Base-by-base conservation (phyloP, 345 rosid species). In the Arabidopsis arenosa region DNA sequence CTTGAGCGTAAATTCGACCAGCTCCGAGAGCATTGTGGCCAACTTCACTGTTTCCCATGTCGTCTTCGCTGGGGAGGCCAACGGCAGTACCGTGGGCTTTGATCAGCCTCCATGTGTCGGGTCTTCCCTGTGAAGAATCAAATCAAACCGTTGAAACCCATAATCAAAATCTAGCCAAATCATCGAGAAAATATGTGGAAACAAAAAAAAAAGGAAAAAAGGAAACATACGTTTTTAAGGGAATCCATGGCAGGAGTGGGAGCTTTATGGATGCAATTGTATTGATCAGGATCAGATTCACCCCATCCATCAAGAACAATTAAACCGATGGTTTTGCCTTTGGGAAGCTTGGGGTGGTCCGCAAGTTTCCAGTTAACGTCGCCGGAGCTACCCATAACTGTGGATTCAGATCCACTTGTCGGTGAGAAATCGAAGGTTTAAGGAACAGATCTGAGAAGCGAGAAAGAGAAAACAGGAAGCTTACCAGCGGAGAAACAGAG, bases 11-110 rank as follows among this genome's bases (percentile, higher is more conserved):
- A 58, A 95, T 92, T 13, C 98, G 86, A 11, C 99, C 98, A 43
- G 99, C 97, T 6, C 99, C 98, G 11, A 95, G 99, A 18, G 99
- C 99, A 69, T 95, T 95, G 68, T 95, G 99, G 63, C 99, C 99
- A n/a, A 92, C 99, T 78, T 95, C 99, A 71, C 99, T 95, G 81
- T 95, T 95, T 17, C 99, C 99, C 99, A 92, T 92, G 69, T 95
- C 99, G 75, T 95, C 99, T 18, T 95, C 99, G 12, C 91, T 83
- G 4, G 99, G 99, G 23, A 95, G 98, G 28, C 99, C 99, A 15
- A 92, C 99, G 9, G 98, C 97, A 12, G 63, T 80, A 40, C 98
- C 99, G 51, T 95, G 98, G 56, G 99, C 99, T 81, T 70, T 90
- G 72, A 95, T 74, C 79, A 95, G 69, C 76, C 96, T 89, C 99